A percentile compares a stretch with the other conserved stretches of the same genome.
Evolutionary conservation across 305 asterid species (phyloP).

Genomic region (Solanum chacoense): DNA sequence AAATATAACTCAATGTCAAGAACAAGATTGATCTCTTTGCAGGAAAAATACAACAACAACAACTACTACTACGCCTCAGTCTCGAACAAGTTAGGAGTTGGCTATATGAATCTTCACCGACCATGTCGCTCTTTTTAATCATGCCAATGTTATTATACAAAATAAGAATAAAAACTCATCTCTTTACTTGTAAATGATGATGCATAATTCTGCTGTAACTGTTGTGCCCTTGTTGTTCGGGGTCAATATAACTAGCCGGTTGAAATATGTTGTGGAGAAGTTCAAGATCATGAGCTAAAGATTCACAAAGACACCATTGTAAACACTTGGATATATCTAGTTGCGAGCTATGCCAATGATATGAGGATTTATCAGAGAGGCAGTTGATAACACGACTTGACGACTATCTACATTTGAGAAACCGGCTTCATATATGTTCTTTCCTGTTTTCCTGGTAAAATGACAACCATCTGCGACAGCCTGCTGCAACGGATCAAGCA

Average conservation of each 20-base stretch:
- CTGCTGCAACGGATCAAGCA: conserved; percentile 83
- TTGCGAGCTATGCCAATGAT: conserved; percentile 56
- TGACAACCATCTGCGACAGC: conserved; percentile 69
- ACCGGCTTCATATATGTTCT: conserved; percentile 40
- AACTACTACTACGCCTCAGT: not conserved
- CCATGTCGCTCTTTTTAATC: not conserved
- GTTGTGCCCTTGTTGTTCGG: not conserved
- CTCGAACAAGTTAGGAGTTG: not conserved
- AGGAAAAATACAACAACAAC: not conserved
- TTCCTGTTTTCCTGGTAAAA: conserved; percentile 51
- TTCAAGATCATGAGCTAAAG: not conserved
- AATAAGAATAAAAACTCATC: not conserved
- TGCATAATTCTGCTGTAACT: not conserved
- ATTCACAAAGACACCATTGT: not conserved
- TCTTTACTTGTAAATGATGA: not conserved
- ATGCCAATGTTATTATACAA: not conserved
- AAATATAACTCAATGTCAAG: not conserved
- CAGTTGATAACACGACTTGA: conserved; percentile 40
- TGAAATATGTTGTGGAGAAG: not conserved
- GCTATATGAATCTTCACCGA: not conserved
- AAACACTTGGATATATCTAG: conserved; percentile 13
- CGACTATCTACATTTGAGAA: conserved; percentile 42
- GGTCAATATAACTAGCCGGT: not conserved
- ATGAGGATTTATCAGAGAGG: conserved; percentile 56
- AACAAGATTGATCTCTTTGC: not conserved